Evolutionary conservation across 2,329 filamentous ascomycete genomes (phyloP).

Genomic region (Emmonsiellopsis sp.): DNA sequence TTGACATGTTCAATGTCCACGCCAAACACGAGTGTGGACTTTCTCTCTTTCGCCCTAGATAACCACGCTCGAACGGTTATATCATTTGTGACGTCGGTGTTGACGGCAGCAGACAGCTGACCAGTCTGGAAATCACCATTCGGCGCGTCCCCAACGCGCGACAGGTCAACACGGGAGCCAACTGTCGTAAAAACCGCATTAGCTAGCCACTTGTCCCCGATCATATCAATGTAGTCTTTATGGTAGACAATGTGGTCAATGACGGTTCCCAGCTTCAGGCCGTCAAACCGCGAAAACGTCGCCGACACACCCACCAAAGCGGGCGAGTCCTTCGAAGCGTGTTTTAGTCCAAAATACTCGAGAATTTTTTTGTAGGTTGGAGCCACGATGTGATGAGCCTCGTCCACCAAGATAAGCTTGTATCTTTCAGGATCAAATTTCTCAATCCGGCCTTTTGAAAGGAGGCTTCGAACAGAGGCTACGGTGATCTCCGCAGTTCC

Average conservation of each 20-base stretch:
- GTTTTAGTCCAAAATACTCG: slow-evolving; percentile 65
- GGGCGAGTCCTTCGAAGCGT: slow-evolving; percentile 44
- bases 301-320: slow-evolving; percentile 85
- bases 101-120: slow-evolving; percentile 74
- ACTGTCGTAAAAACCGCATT: slow-evolving; percentile 94
- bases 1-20: slow-evolving; percentile 79
- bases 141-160: slow-evolving; percentile 52
- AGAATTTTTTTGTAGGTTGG: slow-evolving; percentile 66
- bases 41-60: slow-evolving; percentile 60
- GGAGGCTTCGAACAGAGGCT: slow-evolving; percentile 79
- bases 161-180: slow-evolving; percentile 69
- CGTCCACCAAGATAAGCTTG: slow-evolving; percentile 89
- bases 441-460: slow-evolving; percentile 62
- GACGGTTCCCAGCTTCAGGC: slow-evolving; percentile 67
- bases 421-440: slow-evolving; percentile 75
- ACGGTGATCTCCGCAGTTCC: slow-evolving; percentile 86
- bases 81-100: slow-evolving; percentile 71
- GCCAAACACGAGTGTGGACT: slow-evolving; percentile 88
- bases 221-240: slow-evolving; percentile 72
- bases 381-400: slow-evolving; percentile 93
- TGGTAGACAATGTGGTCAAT: slow-evolving; percentile 97
- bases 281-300: slow-evolving; percentile 70
- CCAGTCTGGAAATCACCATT: slow-evolving; percentile 71
- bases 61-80: slow-evolving; percentile 82
- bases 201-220: slow-evolving; percentile 83